Percentiles rank a stretch among this genome's conserved stretches.
Conservation (phyloP, 768 basidiomycete genomes). For the Thelephora ganbajun region DNA sequence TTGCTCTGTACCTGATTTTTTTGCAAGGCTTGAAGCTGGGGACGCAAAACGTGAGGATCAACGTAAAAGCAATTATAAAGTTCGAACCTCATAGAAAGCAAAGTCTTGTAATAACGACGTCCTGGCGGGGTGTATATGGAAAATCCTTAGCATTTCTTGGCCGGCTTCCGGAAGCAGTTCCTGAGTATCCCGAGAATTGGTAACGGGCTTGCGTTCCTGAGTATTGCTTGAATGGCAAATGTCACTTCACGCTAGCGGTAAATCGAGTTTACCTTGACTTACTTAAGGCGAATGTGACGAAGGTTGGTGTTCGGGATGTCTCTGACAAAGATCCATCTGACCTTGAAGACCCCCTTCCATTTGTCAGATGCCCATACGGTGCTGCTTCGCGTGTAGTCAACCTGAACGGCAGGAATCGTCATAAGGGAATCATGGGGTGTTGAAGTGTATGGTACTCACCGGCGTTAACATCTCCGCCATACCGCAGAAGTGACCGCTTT, state of each 20-base stretch:
- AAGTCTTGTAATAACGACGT: slow-evolving; percentile 92
- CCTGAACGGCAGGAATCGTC: slow-evolving; percentile 21
- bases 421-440: not conserved
- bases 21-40: slow-evolving; percentile 75
- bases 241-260: not conserved
- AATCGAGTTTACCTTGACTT: slow-evolving; percentile 10
- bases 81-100: slow-evolving; percentile 73
- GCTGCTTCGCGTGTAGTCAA: slow-evolving; percentile 88
- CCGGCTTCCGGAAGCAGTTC: slow-evolving; percentile 93
- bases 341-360: slow-evolving; percentile 99
- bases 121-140: slow-evolving; percentile 83
- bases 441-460: slow-evolving; percentile 27
- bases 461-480: slow-evolving; percentile 98
- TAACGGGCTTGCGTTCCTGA: slow-evolving; percentile 95
- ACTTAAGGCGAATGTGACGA: slow-evolving; percentile 83
- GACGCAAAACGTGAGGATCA: slow-evolving; percentile 1
- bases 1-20: slow-evolving; percentile 29
- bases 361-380: slow-evolving; percentile 99
- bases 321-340: slow-evolving; percentile 93
- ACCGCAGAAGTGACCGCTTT: slow-evolving; percentile 91
- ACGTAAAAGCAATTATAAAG: not conserved
- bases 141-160: slow-evolving; percentile 91
- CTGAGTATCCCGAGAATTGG: slow-evolving; percentile 95
- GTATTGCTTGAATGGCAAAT: slow-evolving; percentile 57
- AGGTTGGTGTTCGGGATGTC: slow-evolving; percentile 87